Evolutionary conservation across 257 asterid genomes (phyloP), one percentile per base, ranked within the genome.

Genomic region (Prunella vulgaris): DNA sequence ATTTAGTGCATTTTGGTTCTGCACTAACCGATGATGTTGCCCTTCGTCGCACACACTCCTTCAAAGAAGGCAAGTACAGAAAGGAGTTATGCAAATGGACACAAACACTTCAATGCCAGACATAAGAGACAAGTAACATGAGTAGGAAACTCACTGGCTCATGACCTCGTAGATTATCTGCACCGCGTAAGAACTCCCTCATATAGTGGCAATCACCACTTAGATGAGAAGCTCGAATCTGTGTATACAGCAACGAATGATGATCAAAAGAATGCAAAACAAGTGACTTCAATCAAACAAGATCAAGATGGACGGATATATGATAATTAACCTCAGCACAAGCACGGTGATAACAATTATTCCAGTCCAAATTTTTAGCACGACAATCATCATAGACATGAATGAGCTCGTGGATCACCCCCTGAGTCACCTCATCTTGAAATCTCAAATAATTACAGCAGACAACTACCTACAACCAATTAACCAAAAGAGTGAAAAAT

Each of bases 361-460:
- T 3, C 96, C 93, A 86, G 46, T 89, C 74, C 84, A 86, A 46
- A 63, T 89, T 85, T 12, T 82, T 85, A 33, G 85, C 87, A 40
- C 91, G 87, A 57, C 93, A 89, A 1, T 86, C 85, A 61, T 89
- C 90, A 25, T 86, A 89, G 12, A 88, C 90, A 78, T 86, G 91
- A 70, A 89, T 85, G 62, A 89, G 89, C 80, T 86, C 93, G 24
- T 86, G 93, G 71, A 79, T 82, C 64, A 85, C 76, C 18, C 78
- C 86, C 77, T 89, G 96, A 61, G 72, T 83, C 56, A 89, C 91
- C 57, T 89, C 91, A 73, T 89, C 91, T 82, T 85, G 93, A 18
- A 79, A 40, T 18, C 44, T 68, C 82, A 82, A 15, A 58, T 83
- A 76, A 67, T 88, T 85, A 73, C 86, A 74, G 54, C 93, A 84